Evolutionary conservation across 2,329 filamentous ascomycete genomes (phyloP).

Genomic region (Pseudogymnoascus sp.): DNA sequence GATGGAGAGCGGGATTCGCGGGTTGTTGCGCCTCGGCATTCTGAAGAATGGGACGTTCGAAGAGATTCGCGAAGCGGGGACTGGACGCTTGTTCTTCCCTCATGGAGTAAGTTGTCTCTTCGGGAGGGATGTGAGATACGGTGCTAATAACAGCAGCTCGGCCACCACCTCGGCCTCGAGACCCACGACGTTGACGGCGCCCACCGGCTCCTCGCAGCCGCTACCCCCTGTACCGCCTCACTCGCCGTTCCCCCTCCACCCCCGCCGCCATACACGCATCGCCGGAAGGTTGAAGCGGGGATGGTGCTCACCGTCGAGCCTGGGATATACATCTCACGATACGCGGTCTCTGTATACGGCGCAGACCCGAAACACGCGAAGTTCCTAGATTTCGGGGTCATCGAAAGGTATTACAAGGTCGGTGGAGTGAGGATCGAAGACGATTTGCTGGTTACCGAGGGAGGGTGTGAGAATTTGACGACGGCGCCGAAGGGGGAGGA

Average conservation of each 20-base stretch:
- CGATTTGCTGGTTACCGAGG: constrained; percentile 69
- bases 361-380: constrained; percentile 46
- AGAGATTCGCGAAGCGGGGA: constrained; percentile 44
- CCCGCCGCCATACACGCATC: neutral
- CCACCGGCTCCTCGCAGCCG: constrained; percentile 28
- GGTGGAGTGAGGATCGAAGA: constrained; percentile 93
- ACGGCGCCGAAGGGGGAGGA: constrained; percentile 68
- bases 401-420: constrained; percentile 65
- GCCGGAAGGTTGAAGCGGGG: neutral
- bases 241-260: neutral
- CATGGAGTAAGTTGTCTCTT: constrained; percentile 37
- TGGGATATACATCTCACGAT: constrained; percentile 66
- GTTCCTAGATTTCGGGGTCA: constrained; percentile 55
- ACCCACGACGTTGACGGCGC: constrained; percentile 49
- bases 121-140: neutral
- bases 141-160: constrained; percentile 27
- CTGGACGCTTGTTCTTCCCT: constrained; percentile 54
- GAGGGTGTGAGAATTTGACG: constrained; percentile 77
- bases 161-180: constrained; percentile 58
- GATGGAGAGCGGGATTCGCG: constrained; percentile 61
- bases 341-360: constrained; percentile 64
- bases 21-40: constrained; percentile 63
- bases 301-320: constrained; percentile 76
- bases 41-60: constrained; percentile 52
- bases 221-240: constrained; percentile 4